Percentiles rank a stretch among this genome's conserved stretches.
Evolutionary conservation across 106 monocot genomes (phyloP).

Genomic region (Narthecium ossifragum): DNA sequence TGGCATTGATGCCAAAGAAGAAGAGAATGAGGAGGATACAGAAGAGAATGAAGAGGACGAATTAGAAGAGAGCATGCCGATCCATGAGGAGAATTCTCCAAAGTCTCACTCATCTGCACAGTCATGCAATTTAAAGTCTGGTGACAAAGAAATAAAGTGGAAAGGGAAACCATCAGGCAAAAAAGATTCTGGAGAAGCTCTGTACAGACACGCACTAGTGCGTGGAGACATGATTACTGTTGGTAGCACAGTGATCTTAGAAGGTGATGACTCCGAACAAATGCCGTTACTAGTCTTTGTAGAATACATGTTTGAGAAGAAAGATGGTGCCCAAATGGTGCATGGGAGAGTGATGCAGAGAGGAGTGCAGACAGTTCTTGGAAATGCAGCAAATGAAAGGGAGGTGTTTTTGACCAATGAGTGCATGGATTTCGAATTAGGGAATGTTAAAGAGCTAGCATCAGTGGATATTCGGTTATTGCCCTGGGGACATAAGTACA

Average conservation of each 20-base stretch:
- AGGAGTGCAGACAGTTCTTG: slow-evolving; percentile 75
- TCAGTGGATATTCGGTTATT: slow-evolving; percentile 43
- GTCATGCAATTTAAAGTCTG: slow-evolving; percentile 21
- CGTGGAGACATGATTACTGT: slow-evolving; percentile 41
- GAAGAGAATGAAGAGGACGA: slow-evolving; percentile 86
- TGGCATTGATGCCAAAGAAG: slow-evolving; percentile 28
- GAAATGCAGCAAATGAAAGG: slow-evolving; percentile 88
- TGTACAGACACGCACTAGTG: slow-evolving; percentile 58
- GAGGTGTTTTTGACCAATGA: slow-evolving; percentile 85
- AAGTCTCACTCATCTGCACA: slow-evolving; percentile 18
- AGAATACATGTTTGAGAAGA: slow-evolving; percentile 79
- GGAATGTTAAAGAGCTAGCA: slow-evolving; percentile 57
- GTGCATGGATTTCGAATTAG: slow-evolving; percentile 72
- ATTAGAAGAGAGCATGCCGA: slow-evolving; percentile 19
- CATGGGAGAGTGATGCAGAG: slow-evolving; percentile 68
- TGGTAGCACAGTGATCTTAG: slow-evolving; percentile 50
- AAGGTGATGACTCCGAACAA: slow-evolving; percentile 39
- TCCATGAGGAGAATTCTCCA: slow-evolving; percentile 27
- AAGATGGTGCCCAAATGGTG: slow-evolving; percentile 58
- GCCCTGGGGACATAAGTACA: slow-evolving; percentile 68
- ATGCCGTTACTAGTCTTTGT: slow-evolving; percentile 35
- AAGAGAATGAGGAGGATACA: slow-evolving; percentile 53
- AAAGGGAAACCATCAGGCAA: slow-evolving; percentile 39
- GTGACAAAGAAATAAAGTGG: slow-evolving; percentile 52
- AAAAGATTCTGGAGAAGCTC: slow-evolving; percentile 49